phyloP scores from a whole-genome alignment of 2,329 filamentous ascomycete species.

The Colletotrichum lindemuthianum region DNA sequence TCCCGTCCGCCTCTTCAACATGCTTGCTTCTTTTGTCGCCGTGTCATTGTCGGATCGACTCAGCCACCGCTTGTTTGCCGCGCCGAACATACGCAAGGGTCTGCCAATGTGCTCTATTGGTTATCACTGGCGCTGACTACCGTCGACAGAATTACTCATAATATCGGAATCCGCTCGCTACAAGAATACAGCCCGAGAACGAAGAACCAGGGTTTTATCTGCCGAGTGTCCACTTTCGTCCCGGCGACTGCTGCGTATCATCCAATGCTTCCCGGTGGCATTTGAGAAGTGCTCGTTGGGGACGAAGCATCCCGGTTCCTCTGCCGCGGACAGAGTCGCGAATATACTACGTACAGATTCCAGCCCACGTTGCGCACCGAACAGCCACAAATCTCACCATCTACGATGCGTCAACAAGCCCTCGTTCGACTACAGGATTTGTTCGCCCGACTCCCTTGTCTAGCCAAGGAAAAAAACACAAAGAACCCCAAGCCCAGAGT shows the following conservation, averaged over 20 bases:
- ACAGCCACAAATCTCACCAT: slow-evolving; percentile 14
- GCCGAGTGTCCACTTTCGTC: slow-evolving; percentile 11
- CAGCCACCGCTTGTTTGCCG: slow-evolving; percentile 25
- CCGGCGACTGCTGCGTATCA: background rate
- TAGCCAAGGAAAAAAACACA: background rate
- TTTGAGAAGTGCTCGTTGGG: slow-evolving; percentile 11
- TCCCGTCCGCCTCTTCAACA: slow-evolving; percentile 14
- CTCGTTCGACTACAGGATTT: background rate
- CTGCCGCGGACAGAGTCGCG: slow-evolving; percentile 31
- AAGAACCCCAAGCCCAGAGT: background rate
- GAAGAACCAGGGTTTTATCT: background rate
- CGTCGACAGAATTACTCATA: slow-evolving; percentile 9
- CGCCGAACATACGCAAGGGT: slow-evolving; percentile 17
- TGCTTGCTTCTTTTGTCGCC: slow-evolving; percentile 9
- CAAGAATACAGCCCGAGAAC: background rate
- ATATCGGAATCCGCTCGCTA: background rate
- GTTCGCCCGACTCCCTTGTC: background rate
- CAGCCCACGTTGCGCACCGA: slow-evolving; percentile 16
- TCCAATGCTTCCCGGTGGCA: slow-evolving; percentile 25
- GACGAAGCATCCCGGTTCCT: slow-evolving; percentile 19
- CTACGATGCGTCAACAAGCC: slow-evolving; percentile 1
- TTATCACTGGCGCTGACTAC: slow-evolving; percentile 29
- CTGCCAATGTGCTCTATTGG: slow-evolving; percentile 26
- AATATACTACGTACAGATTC: slow-evolving; percentile 26
- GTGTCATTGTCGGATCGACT: slow-evolving; percentile 3